Percentiles rank a stretch among this genome's conserved stretches.
Evolutionary conservation across 768 basidiomycete species (phyloP).

Genomic region (Boletus rubroflammeus): DNA sequence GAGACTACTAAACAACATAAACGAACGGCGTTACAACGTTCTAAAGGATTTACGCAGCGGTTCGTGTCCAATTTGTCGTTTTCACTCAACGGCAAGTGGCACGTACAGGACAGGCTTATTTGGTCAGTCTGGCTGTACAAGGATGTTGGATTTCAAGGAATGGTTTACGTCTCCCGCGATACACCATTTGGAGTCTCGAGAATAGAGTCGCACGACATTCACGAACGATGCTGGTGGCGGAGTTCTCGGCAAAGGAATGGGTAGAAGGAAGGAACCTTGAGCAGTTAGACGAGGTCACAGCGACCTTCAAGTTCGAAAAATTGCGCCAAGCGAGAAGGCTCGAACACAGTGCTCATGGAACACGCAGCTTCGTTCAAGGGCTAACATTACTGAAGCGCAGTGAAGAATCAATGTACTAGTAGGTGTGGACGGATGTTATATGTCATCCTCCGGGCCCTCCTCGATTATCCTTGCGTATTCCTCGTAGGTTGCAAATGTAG

Average conservation of each 20-base stretch:
- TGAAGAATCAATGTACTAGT: not conserved
- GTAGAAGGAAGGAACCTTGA: constrained; percentile 30
- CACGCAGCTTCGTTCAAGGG: not conserved
- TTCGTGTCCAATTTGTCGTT: not conserved
- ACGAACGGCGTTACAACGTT: too few relatives aligned
- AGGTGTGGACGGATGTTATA: constrained; percentile 8
- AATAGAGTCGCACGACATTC: constrained; percentile 26
- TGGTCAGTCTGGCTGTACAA: too few relatives aligned
- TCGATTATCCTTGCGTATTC: constrained; percentile 86
- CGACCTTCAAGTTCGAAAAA: constrained; percentile 42
- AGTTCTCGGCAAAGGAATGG: constrained; percentile 30
- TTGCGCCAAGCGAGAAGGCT: constrained; percentile 31
- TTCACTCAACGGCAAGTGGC: not conserved
- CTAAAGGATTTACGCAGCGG: not conserved
- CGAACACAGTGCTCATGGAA: constrained; percentile 17
- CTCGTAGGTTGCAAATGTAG: constrained; percentile 85
- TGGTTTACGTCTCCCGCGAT: constrained; percentile 36
- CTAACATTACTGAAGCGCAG: not conserved
- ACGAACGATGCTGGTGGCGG: constrained; percentile 35
- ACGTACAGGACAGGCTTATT: not conserved
- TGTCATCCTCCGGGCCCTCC: constrained; percentile 38
- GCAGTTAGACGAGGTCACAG: constrained; percentile 39
- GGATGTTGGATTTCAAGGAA: constrained; percentile 24
- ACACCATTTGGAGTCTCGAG: constrained; percentile 27
- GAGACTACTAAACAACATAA: not conserved